Conservation (phyloP, 2,329 filamentous ascomycete species). For the Ambrosiella xylebori region DNA sequence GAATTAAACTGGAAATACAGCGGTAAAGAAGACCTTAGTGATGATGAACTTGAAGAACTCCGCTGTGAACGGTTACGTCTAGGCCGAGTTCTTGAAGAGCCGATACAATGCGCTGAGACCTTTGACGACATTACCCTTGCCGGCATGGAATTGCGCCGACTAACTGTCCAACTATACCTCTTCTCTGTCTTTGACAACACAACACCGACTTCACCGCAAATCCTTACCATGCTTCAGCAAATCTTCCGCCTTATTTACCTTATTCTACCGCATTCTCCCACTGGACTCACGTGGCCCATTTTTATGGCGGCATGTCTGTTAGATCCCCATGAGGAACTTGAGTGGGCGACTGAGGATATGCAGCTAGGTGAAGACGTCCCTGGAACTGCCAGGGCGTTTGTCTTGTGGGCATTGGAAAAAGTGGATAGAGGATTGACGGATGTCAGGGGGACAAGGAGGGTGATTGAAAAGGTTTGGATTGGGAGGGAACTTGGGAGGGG, state of each 20-base stretch:
- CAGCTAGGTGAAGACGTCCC: constrained; percentile 9
- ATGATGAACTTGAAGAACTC: not conserved
- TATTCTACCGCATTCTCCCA: constrained; percentile 19
- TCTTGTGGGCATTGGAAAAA: constrained; percentile 22
- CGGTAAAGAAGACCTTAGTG: constrained; percentile 14
- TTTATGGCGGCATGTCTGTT: constrained; percentile 27
- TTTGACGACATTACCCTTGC: constrained; percentile 19
- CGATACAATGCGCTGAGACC: not conserved
- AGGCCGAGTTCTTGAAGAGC: not conserved
- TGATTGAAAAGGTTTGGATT: constrained; percentile 28
- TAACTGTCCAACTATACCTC: constrained; percentile 25
- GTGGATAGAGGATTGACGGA: constrained; percentile 25
- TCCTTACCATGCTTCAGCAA: constrained; percentile 16
- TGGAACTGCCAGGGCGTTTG: constrained; percentile 21
- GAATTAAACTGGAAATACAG: constrained; percentile 23
- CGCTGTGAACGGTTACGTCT: not conserved
- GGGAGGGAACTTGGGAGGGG: constrained; percentile 20
- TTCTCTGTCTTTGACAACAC: constrained; percentile 26
- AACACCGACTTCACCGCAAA: constrained; percentile 20
- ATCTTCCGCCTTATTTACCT: constrained; percentile 21
- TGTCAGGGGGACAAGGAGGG: constrained; percentile 23
- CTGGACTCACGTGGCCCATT: constrained; percentile 25
- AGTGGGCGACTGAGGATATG: constrained; percentile 15
- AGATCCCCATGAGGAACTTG: constrained; percentile 21
- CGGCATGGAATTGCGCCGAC: constrained; percentile 25